Evolutionary conservation across 1,284 basidiomycete species (phyloP).

Genomic region (Leccinum pallidistipes): DNA sequence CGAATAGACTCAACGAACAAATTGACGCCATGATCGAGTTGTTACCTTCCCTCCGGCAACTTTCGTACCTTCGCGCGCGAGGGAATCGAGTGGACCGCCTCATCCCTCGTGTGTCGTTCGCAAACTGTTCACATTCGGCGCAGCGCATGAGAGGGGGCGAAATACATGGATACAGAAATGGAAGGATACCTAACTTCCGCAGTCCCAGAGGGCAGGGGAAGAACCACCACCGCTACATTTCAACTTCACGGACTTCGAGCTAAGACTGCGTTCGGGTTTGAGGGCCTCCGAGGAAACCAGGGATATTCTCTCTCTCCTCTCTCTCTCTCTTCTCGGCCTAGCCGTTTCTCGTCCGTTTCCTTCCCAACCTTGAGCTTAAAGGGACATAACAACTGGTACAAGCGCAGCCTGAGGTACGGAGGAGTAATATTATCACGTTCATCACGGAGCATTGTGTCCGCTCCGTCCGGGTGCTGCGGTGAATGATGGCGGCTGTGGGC

Average conservation of each 20-base stretch:
- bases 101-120: neutral
- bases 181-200: neutral
- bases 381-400: neutral
- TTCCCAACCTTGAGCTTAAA: neutral
- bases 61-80: neutral
- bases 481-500: neutral
- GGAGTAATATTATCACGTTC: neutral
- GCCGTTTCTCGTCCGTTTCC: neutral
- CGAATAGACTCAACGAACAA: neutral
- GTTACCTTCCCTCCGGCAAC: neutral
- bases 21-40: neutral
- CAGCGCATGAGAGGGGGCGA: neutral
- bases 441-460: neutral
- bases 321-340: neutral
- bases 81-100: neutral
- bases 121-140: neutral
- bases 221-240: neutral
- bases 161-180: neutral
- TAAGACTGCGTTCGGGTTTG: neutral
- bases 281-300: neutral
- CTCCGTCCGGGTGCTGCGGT: neutral
- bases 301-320: neutral
- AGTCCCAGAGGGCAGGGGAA: neutral
- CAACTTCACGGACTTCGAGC: neutral
- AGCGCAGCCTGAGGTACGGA: neutral